Evolutionary conservation across 495 filamentous ascomycete genomes (phyloP), one percentile per base, ranked within the genome.

Genomic region (Poronia punctata): DNA sequence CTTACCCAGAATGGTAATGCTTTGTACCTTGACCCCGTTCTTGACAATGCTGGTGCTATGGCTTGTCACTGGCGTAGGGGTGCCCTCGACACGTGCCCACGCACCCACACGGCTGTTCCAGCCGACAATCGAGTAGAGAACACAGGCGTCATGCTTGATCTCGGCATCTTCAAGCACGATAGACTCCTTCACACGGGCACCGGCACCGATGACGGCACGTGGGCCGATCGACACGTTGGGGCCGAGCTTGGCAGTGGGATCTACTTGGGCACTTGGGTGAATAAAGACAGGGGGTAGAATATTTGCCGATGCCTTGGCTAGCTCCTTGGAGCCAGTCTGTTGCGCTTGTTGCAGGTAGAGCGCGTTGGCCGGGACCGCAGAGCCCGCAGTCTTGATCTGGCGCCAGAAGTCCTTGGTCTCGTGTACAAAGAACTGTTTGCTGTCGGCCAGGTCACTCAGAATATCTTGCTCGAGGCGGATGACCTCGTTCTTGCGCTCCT

Each of bases 401-500:
- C 92, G 89, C 92, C 92, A 99, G 68, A 99, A 99, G 57, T 95
- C 92, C 68, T 95, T 94, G 30, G 92, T 97, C 67, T 99, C 92
- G 62, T 95, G 83, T 14, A 97, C 93, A 64, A 86, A 99, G 74
- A 99, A 99, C 57, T 92, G 88, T 61, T 93, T 89, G 76, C 80
- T 94, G 67, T 99, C 92, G 24, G 92, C 90, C 51, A 99, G 79
- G 53, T 96, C 90, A 37, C 88, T 84, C 26, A 99, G 80, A 45
- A 99, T 95, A 57, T 99, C 92, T 62, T 99, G 92, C 69, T 99
- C 92, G 34, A 99, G 74, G 24, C 92, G 86, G 40, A 99, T 82
- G 18, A 95, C 86, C 48, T 95, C 86, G 63, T 75, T 92, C 67
- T 83, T 79, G 56, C 78, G 72, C 44, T 75, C 72, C 35, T 88